Conservation (phyloP, 495 filamentous ascomycete genomes). For the Margaritispora aquatica region DNA sequence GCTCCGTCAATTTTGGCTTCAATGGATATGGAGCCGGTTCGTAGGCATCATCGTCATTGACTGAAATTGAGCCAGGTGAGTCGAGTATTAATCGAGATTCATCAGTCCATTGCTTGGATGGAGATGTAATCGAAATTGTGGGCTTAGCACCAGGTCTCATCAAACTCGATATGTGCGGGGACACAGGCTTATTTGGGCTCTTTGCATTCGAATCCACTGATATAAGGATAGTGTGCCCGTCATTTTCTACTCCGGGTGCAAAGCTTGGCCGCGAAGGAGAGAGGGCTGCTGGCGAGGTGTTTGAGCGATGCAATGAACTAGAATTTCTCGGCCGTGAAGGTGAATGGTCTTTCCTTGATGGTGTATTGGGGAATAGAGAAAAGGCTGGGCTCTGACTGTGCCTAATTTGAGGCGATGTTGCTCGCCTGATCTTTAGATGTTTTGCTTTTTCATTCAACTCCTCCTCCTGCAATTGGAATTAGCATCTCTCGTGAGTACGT, state of each 20-base stretch:
- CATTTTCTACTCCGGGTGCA: constrained; percentile 17
- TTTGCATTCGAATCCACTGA: not conserved
- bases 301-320: constrained; percentile 47
- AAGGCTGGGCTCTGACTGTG: constrained; percentile 55
- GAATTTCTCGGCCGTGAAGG: constrained; percentile 24
- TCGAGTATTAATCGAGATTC: constrained; percentile 42
- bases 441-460: constrained; percentile 24
- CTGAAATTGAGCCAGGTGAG: constrained; percentile 26
- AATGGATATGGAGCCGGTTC: constrained; percentile 24
- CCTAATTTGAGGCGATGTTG: constrained; percentile 52
- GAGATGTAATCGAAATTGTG: not conserved
- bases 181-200: constrained; percentile 3
- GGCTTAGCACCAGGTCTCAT: constrained; percentile 1
- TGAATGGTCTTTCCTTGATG: constrained; percentile 24
- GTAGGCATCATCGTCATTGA: constrained; percentile 23
- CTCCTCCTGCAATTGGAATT: constrained; percentile 17
- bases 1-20: constrained; percentile 32
- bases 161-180: constrained; percentile 14
- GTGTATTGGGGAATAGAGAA: constrained; percentile 56
- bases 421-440: constrained; percentile 35
- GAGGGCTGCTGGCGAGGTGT: constrained; percentile 49
- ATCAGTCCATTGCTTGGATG: constrained; percentile 29
- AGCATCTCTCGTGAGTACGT: constrained; percentile 10
- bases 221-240: constrained; percentile 12
- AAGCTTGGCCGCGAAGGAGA: constrained; percentile 33